A percentile compares a stretch with the other conserved stretches of the same genome.
phyloP scores from a whole-genome alignment of 176 grass and related monocot genomes.

The Hyparrhenia diplandra region DNA sequence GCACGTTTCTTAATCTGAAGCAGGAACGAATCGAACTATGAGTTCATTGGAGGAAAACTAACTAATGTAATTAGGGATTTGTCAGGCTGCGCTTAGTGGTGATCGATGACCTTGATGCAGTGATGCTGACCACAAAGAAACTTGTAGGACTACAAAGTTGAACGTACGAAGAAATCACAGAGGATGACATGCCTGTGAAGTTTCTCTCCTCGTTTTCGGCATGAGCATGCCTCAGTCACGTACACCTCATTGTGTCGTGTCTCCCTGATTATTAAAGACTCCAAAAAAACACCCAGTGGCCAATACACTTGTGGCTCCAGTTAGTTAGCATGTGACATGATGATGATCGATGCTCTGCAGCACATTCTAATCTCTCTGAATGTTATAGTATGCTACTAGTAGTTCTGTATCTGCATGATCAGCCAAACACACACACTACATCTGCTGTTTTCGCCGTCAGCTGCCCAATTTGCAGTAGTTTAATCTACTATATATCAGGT shows the following conservation, averaged over 20 bases:
- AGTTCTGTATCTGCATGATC: background rate
- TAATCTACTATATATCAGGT: background rate
- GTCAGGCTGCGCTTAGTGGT: background rate
- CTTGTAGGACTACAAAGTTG: background rate
- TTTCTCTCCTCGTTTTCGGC: background rate
- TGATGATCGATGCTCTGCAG: background rate
- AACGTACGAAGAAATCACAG: background rate
- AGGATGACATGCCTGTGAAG: slow-evolving; percentile 8
- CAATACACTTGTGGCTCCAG: background rate
- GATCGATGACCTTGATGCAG: too few species aligned
- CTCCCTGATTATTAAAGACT: background rate
- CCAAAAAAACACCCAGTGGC: background rate
- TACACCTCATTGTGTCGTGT: slow-evolving; percentile 8
- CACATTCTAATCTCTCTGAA: background rate
- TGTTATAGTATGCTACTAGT: background rate
- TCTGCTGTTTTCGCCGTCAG: background rate
- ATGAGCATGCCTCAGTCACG: background rate
- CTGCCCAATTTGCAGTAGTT: slow-evolving; percentile 19
- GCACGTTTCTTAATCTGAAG: background rate
- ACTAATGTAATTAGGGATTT: background rate
- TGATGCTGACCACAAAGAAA: background rate
- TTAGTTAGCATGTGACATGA: slow-evolving; percentile 21
- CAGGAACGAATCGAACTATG: background rate
- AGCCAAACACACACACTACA: background rate
- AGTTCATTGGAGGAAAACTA: background rate